Evolutionary conservation across 1,139 yeast species (phyloP).

Genomic region (Yamadazyma dendronema): DNA sequence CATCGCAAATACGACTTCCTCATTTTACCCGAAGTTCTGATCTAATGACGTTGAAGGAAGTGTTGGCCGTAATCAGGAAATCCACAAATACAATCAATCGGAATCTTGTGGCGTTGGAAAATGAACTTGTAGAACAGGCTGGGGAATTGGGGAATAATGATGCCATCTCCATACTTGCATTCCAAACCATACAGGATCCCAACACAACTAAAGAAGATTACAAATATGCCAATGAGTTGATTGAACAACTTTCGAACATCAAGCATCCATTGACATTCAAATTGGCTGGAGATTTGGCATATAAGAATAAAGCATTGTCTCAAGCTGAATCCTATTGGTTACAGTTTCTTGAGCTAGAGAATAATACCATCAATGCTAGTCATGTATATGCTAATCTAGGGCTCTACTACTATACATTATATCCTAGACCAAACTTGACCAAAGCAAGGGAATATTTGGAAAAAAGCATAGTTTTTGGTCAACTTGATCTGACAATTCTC

Average conservation of each 20-base stretch:
- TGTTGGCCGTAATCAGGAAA: slow-evolving; percentile 60
- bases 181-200: slow-evolving; percentile 47
- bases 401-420: slow-evolving; percentile 39
- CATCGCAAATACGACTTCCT: slow-evolving; percentile 38
- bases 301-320: slow-evolving; percentile 38
- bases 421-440: slow-evolving; percentile 46
- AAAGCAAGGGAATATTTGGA: slow-evolving; percentile 60
- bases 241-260: slow-evolving; percentile 57
- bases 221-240: slow-evolving; percentile 58
- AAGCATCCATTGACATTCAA: slow-evolving; percentile 72
- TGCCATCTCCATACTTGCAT: slow-evolving; percentile 73
- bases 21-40: slow-evolving; percentile 50
- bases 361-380: slow-evolving; percentile 58
- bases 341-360: slow-evolving; percentile 55
- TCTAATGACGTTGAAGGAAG: slow-evolving; percentile 65
- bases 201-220: slow-evolving; percentile 51
- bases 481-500: slow-evolving; percentile 51
- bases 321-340: slow-evolving; percentile 61
- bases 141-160: slow-evolving; percentile 82
- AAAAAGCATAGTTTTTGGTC: slow-evolving; percentile 57
- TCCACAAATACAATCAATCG: slow-evolving; percentile 59
- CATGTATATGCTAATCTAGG: slow-evolving; percentile 78
- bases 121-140: slow-evolving; percentile 71
- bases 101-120: slow-evolving; percentile 59
- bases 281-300: slow-evolving; percentile 71